Base-by-base conservation (phyloP, 768 basidiomycete species). In the Boletus speciosus region DNA sequence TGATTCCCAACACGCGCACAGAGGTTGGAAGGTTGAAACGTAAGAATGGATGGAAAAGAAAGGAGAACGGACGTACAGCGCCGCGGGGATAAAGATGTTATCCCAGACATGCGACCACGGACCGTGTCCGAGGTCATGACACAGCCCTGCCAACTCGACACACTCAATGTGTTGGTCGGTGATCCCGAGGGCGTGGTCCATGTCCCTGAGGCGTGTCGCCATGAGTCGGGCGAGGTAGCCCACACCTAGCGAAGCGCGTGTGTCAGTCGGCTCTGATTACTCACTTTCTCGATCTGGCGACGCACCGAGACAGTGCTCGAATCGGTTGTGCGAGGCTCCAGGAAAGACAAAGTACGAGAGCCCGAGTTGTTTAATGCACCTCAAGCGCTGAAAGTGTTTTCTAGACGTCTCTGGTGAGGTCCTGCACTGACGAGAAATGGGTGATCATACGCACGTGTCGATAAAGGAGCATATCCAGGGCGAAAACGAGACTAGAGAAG, bases 61-160 rank as follows among this genome's bases (percentile, higher is more conserved):
- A 32, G 9, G 31, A 9, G 4, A 32, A 32, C 7, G 31, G n/a
- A 76, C 81, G 61, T 62, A 90, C 90, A 82, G 57, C 1, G 81
- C 83, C 5, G 61, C 52, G 1, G 88, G 88, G 48, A 93, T 90
- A 67, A 90, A 91, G 49, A 74, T 63, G 7, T 73, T 71, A 58
- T 93, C 90, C 85, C 88, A 93, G 8, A 93, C 85, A 66, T 93
- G 91, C 54, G 83, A 86, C 84, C 87, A 92, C 0, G 90, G 90
- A 0, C 91, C 91, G 61, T 92, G 90, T 0, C 89, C 90, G 4
- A 93, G 80, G 67, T 93, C 90, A 60, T 93, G 91, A 52, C 90
- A 91, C 3, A 92, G 74, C 0, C 89, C 91, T 0, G 90, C 90
- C 23, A 93, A 73, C 54, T 88, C 85, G 16, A 93, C 84, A 54